Evolutionary conservation across 345 rosid genomes (phyloP), one percentile per base, ranked within the genome.

Genomic region (Mallotus nudiflorus): DNA sequence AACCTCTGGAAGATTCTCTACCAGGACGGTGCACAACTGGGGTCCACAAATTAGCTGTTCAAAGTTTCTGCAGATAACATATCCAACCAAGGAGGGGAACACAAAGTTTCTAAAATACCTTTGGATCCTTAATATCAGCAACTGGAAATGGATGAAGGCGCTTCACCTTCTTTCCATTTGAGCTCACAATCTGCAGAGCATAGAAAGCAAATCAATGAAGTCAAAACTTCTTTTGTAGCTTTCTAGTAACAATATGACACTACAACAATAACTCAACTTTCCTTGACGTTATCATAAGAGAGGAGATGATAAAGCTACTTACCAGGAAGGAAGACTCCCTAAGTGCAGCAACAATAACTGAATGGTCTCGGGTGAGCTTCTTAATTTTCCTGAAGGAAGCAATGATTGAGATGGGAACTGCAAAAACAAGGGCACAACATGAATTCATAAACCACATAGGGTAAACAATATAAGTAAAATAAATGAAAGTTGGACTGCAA

Each of bases 1-100:
- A 84, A 91, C 93, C 69, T 81, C 89, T 18, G 98, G 98, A 77
- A 94, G 82, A 73, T 94, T 94, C 82, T 94, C 98, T 69, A 88
- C 93, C 87, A 94, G 78, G 76, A 91, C 98, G 78, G 96, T 88
- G 81, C 69, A 84, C 50, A 83, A 77, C 98, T 94, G 78, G 65
- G 75, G 83, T 71, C 79, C 83, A 79, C 45, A 83, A 66, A 76
- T 81, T 75, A 81, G 82, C 54, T 64, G 70, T 61, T 50, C 50
- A 45, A 67, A 60, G 18, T 57, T 33, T 42, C 15, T 18, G 1
- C 13, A 56, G 54, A 48, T 27, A 67, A 81, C n/a, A 48, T 10
- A 13, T 40, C 24, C 25, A 44, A 28, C 62, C 15, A 28, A 40
- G 2, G n/a, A 13, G 10, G 29, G 62, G 58, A 22, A 55, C 16